Evolutionary conservation across 768 basidiomycete genomes (phyloP).

Genomic region (Lactarius akahatsu): DNA sequence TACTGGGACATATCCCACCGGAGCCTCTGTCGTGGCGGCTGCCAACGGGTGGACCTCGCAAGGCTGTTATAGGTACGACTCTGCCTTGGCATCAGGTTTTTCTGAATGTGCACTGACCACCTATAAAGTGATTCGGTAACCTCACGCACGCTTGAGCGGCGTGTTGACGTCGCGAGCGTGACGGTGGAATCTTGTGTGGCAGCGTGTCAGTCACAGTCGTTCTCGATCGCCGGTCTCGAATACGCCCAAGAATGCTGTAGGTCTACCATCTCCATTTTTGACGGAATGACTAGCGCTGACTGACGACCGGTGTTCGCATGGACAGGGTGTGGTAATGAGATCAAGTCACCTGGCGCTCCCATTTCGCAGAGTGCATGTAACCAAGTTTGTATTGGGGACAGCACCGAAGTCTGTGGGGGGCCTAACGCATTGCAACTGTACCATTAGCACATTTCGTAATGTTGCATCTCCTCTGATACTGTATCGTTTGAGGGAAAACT

Average conservation of each 20-base stretch:
- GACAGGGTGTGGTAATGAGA: conserved; percentile 8
- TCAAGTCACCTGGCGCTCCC: not conserved
- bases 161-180: not conserved
- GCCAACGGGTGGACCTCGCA: not conserved
- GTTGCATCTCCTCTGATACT: no score
- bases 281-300: not conserved
- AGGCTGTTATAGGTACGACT: not conserved
- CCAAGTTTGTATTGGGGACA: conserved; percentile 3
- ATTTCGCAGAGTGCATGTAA: conserved; percentile 7
- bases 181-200: conserved; percentile 11
- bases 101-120: not conserved
- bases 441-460: no score
- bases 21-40: not conserved
- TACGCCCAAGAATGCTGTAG: conserved; percentile 10
- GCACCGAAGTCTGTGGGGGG: conserved; percentile 6
- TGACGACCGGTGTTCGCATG: not conserved
- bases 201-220: not conserved
- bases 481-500: no score
- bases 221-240: conserved; percentile 10
- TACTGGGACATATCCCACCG: not conserved
- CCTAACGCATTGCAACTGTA: conserved; percentile 4
- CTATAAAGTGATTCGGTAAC: not conserved
- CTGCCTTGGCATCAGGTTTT: not conserved
- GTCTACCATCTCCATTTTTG: not conserved
- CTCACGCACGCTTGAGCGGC: conserved; percentile 4